Evolutionary conservation across 495 filamentous ascomycete species (phyloP).

Genomic region (Niebla homalea): DNA sequence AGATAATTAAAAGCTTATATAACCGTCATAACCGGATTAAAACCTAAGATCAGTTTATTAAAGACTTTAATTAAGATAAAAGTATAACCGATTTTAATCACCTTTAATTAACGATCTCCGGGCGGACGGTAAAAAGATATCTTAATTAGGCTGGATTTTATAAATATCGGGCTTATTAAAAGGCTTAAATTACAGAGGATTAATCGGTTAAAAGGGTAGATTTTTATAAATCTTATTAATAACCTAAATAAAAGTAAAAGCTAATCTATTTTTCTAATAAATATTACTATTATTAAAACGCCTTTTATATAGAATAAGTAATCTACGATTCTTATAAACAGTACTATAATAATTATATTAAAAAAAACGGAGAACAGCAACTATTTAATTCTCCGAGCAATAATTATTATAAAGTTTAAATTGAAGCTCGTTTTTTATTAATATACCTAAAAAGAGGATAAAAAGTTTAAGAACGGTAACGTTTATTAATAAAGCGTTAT

Average conservation of each 20-base stretch:
- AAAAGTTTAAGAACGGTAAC: background rate
- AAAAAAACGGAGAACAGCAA: background rate
- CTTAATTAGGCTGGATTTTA: background rate
- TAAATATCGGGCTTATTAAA: slow-evolving; percentile 1
- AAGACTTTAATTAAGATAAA: background rate
- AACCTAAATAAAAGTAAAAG: background rate
- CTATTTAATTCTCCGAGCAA: background rate
- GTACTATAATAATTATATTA: background rate
- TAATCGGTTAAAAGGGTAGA: background rate
- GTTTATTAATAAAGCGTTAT: background rate
- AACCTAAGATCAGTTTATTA: background rate
- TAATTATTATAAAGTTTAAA: background rate
- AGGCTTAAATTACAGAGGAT: background rate
- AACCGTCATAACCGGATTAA: background rate
- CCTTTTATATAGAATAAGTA: background rate
- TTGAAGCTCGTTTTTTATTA: background rate
- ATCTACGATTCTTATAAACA: background rate
- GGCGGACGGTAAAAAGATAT: background rate
- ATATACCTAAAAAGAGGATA: background rate
- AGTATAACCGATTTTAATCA: no score
- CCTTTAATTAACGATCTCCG: no score
- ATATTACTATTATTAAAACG: background rate
- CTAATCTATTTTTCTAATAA: background rate
- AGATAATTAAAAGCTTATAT: background rate
- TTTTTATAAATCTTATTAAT: background rate